These are phyloP conservation scores for Daldinia childiae DNA, from an alignment of 495 filamentous ascomycete species.

Conservation along the genomic window DNA sequence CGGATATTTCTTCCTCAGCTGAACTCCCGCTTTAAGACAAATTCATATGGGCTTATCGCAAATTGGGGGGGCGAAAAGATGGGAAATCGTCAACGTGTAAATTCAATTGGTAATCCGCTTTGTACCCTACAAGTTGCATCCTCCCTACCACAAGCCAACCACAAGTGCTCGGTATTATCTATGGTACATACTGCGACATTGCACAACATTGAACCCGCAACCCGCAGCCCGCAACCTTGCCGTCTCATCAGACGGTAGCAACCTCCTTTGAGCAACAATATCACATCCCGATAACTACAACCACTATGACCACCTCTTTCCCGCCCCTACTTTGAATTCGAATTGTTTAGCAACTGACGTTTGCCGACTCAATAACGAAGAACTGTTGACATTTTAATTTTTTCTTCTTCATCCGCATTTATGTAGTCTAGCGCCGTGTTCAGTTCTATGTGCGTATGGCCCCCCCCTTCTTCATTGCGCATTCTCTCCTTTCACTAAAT, in stretches of 20 bases:
- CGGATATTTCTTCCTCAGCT: background rate
- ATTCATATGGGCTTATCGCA: slow-evolving; percentile 29
- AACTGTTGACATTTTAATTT: slow-evolving; percentile 14
- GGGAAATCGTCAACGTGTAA: slow-evolving; percentile 10
- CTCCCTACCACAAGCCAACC: slow-evolving; percentile 7
- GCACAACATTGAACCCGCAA: slow-evolving; percentile 20
- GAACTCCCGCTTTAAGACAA: slow-evolving; percentile 30
- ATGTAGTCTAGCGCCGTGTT: slow-evolving; percentile 33
- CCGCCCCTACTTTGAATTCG: slow-evolving; percentile 12
- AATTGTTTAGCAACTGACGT: slow-evolving; percentile 5
- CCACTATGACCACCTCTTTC: slow-evolving; percentile 15
- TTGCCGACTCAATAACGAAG: slow-evolving; percentile 7
- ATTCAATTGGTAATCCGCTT: slow-evolving; percentile 12
- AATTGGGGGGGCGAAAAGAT: slow-evolving; percentile 21
- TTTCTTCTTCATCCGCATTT: slow-evolving; percentile 7
- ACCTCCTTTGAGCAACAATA: slow-evolving; percentile 43
- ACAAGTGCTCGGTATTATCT: slow-evolving; percentile 21
- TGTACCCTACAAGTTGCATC: slow-evolving; percentile 36
- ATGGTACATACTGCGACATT: slow-evolving; percentile 32
- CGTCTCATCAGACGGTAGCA: slow-evolving; percentile 39
- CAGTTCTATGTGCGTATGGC: slow-evolving; percentile 37
- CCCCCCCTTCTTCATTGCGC: slow-evolving; percentile 26
- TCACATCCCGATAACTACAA: slow-evolving; percentile 35
- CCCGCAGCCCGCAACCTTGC: slow-evolving; percentile 23
- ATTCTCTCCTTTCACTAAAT: slow-evolving; percentile 38